Evolutionary conservation across 495 filamentous ascomycete species (phyloP).

Genomic region (Xylaria grammica): DNA sequence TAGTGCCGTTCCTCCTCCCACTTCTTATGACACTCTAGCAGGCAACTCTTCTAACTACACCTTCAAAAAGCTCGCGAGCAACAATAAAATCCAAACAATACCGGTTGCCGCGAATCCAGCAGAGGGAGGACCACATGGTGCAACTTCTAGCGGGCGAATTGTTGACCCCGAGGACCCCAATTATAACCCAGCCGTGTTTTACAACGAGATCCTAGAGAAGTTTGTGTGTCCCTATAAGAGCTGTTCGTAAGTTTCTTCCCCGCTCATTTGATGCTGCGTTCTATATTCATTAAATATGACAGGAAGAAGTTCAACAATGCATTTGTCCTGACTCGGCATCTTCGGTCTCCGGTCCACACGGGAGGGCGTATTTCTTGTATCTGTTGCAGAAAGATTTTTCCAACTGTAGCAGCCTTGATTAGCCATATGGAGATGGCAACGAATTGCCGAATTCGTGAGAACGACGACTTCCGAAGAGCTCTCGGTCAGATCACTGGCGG

Average conservation of each 20-base stretch:
- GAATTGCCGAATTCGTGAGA: slow-evolving; percentile 27
- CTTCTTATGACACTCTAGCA: slow-evolving; percentile 11
- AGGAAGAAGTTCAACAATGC: slow-evolving; percentile 38
- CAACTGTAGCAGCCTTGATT: slow-evolving; percentile 15
- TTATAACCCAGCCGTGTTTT: slow-evolving; percentile 39
- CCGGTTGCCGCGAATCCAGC: slow-evolving; percentile 17
- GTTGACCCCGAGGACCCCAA: slow-evolving; percentile 37
- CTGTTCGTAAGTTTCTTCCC: slow-evolving; percentile 42
- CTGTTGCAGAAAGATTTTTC: slow-evolving; percentile 7
- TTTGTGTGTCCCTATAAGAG: slow-evolving; percentile 47
- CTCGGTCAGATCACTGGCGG: slow-evolving; percentile 36
- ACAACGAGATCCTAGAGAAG: slow-evolving; percentile 29
- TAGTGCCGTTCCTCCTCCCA: slow-evolving; percentile 9
- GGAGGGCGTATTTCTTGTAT: slow-evolving; percentile 11
- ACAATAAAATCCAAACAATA: slow-evolving; percentile 14
- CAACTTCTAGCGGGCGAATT: slow-evolving; percentile 18
- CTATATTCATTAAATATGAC: slow-evolving; percentile 10
- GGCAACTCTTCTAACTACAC: slow-evolving; percentile 20
- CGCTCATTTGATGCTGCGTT: slow-evolving; percentile 6
- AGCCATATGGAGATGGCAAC: slow-evolving; percentile 20
- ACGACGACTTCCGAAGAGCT: slow-evolving; percentile 27
- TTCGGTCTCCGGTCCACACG: slow-evolving; percentile 38
- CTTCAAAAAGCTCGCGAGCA: slow-evolving; percentile 30
- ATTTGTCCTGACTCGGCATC: slow-evolving; percentile 35
- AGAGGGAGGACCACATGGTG: slow-evolving; percentile 5